Evolutionary conservation across 768 basidiomycete genomes (phyloP).

Genomic region (Auricularia sp.): DNA sequence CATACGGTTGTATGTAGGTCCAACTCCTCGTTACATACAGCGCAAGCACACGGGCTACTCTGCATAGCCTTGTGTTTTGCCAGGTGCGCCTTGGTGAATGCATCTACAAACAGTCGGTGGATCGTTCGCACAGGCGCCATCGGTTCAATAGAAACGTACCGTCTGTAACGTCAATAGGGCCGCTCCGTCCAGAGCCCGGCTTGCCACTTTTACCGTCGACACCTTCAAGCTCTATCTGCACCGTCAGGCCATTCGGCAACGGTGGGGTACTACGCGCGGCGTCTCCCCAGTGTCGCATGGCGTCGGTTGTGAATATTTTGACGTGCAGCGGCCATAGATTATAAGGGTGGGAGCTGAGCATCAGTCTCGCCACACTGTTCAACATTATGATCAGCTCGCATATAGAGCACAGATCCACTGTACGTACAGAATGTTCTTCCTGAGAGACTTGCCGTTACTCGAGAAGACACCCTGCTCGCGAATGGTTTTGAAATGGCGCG

Average conservation of each 20-base stretch:
- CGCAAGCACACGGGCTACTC: constrained; percentile 30
- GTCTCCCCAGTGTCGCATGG: constrained; percentile 42
- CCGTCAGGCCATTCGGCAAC: constrained; percentile 45
- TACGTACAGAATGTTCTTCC: constrained; percentile 38
- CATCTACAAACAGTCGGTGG: neutral
- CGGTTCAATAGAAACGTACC: constrained; percentile 24
- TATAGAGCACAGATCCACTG: neutral
- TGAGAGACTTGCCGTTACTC: constrained; percentile 24
- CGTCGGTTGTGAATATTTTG: constrained; percentile 61
- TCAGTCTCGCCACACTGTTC: constrained; percentile 45
- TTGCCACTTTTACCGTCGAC: constrained; percentile 55
- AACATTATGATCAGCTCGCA: neutral
- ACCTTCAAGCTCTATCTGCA: constrained; percentile 49
- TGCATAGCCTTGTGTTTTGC: constrained; percentile 37
- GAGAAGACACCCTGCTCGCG: constrained; percentile 31
- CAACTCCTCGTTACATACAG: constrained; percentile 31
- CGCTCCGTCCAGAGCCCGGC: constrained; percentile 41
- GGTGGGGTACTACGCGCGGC: constrained; percentile 18
- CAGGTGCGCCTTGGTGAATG: constrained; percentile 38
- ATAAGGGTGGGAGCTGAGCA: constrained; percentile 60
- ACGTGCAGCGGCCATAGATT: constrained; percentile 63
- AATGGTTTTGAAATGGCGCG: constrained; percentile 48
- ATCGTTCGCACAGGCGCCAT: constrained; percentile 7
- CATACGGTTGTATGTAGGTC: constrained; percentile 30
- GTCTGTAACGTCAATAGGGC: constrained; percentile 49